Percentiles rank a stretch among this genome's conserved stretches.
Conservation (phyloP, 2,329 filamentous ascomycete genomes). For the Fusarium robinianum region DNA sequence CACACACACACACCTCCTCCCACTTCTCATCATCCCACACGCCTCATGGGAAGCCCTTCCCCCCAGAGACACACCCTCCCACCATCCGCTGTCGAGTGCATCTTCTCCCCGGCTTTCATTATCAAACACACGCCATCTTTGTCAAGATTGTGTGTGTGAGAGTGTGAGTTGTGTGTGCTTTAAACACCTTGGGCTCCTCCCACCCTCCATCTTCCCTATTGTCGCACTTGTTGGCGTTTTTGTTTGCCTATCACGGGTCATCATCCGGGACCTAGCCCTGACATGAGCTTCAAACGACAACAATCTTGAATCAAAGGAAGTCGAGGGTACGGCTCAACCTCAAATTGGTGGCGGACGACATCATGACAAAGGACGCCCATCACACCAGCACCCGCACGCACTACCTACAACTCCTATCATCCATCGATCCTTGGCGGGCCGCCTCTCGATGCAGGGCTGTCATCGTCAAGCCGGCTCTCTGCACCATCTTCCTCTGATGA, state of each 20-base stretch:
- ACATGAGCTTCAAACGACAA: too few species aligned
- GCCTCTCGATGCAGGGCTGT: slow-evolving; percentile 5
- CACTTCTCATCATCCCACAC: slow-evolving; percentile 6
- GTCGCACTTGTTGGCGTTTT: slow-evolving; percentile 22
- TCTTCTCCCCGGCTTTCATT: slow-evolving; percentile 21
- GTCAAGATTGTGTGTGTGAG: not conserved
- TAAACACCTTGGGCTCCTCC: slow-evolving; percentile 2
- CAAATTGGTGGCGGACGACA: not conserved
- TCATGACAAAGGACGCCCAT: slow-evolving; percentile 14
- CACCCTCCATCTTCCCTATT: slow-evolving; percentile 1
- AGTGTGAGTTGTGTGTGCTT: not conserved
- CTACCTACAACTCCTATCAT: too few species aligned
- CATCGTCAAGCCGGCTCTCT: slow-evolving; percentile 1
- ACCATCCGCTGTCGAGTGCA: slow-evolving; percentile 16
- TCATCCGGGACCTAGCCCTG: slow-evolving; percentile 12
- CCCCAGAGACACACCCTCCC: slow-evolving; percentile 30
- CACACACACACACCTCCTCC: slow-evolving; percentile 15
- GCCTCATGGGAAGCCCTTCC: too few species aligned
- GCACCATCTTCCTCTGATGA: not conserved
- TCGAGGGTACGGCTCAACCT: too few species aligned
- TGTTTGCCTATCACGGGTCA: slow-evolving; percentile 26
- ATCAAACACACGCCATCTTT: slow-evolving; percentile 23
- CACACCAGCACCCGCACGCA: slow-evolving; percentile 16
- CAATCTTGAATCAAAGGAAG: too few species aligned
- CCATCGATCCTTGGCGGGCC: slow-evolving; percentile 5